These are phyloP conservation scores for Aspergillus sp. DNA, from an alignment of 2,329 filamentous ascomycete genomes.

Conservation along the genomic window DNA sequence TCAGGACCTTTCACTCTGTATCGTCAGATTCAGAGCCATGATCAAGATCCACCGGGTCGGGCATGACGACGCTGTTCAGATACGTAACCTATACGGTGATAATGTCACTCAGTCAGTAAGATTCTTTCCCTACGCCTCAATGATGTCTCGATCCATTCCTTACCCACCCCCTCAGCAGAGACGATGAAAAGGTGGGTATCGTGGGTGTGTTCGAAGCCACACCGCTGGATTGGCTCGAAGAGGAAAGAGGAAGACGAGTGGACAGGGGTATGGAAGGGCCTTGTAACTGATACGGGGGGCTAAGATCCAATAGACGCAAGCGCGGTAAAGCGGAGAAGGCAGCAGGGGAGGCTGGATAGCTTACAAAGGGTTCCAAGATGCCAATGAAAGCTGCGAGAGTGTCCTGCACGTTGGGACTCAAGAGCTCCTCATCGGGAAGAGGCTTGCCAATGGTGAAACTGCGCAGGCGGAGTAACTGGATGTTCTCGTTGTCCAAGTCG, in stretches of 20 bases:
- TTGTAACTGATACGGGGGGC: conserved; percentile 17
- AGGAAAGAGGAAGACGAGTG: conserved; percentile 16
- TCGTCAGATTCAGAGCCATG: conserved; percentile 27
- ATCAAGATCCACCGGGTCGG: conserved; percentile 56
- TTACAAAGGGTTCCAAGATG: conserved; percentile 76
- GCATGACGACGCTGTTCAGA: conserved; percentile 72
- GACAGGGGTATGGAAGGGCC: conserved; percentile 10
- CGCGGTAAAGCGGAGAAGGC: conserved; percentile 19
- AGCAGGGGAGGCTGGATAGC: conserved; percentile 51
- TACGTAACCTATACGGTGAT: conserved; percentile 60
- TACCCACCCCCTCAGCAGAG: conserved; percentile 9
- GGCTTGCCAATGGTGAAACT: conserved; percentile 73
- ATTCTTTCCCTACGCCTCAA: conserved; percentile 2
- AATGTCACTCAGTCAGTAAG: conserved; percentile 23
- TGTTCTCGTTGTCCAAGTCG: conserved; percentile 70
- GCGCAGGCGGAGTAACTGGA: conserved; percentile 74
- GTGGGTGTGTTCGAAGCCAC: conserved; percentile 14
- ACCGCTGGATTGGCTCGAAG: conserved; percentile 20
- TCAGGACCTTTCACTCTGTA: conserved; percentile 2
- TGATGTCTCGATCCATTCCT: conserved; percentile 2
- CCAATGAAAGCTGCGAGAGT: conserved; percentile 64
- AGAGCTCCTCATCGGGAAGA: conserved; percentile 65
- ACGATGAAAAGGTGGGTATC: conserved; percentile 15
- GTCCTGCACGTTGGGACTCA: conserved; percentile 61
- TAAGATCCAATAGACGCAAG: conserved; percentile 25